A percentile compares a stretch with the other conserved stretches of the same genome.
Conservation (phyloP, 768 basidiomycete species). For the Chlorophyllum brunneum region DNA sequence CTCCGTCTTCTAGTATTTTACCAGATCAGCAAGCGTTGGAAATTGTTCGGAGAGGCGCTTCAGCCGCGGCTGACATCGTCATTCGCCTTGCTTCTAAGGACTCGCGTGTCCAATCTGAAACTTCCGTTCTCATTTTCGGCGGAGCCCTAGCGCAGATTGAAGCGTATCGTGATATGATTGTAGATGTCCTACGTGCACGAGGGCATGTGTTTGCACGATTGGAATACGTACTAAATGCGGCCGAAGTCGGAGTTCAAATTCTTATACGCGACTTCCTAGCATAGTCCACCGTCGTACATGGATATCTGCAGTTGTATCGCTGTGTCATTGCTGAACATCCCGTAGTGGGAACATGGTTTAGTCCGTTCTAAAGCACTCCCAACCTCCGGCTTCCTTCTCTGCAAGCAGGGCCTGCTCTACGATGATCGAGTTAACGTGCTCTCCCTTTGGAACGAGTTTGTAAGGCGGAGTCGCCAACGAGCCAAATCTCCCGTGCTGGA, state of each 20-base stretch:
- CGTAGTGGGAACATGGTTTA: neutral
- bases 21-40: conserved; percentile 18
- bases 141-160: conserved; percentile 22
- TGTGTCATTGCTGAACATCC: neutral
- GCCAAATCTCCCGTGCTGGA: neutral
- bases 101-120: neutral
- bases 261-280: conserved; percentile 7
- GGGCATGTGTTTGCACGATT: conserved; percentile 17
- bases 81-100: conserved; percentile 8
- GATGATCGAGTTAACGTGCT: neutral
- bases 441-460: conserved; percentile 5
- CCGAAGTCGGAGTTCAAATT: conserved; percentile 7
- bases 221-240: conserved; percentile 18
- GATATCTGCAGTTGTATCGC: no score
- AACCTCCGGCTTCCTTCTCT: neutral
- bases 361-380: no score
- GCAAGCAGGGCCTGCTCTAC: conserved; percentile 3
- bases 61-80: conserved; percentile 15
- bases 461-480: neutral
- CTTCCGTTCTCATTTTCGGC: conserved; percentile 21
- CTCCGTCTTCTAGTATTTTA: neutral
- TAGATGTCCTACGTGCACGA: conserved; percentile 10
- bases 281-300: neutral
- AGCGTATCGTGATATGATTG: conserved; percentile 15
- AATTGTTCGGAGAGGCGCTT: conserved; percentile 18